Evolutionary conservation across 2,329 filamentous ascomycete species (phyloP).

Genomic region (Hortaea werneckii): DNA sequence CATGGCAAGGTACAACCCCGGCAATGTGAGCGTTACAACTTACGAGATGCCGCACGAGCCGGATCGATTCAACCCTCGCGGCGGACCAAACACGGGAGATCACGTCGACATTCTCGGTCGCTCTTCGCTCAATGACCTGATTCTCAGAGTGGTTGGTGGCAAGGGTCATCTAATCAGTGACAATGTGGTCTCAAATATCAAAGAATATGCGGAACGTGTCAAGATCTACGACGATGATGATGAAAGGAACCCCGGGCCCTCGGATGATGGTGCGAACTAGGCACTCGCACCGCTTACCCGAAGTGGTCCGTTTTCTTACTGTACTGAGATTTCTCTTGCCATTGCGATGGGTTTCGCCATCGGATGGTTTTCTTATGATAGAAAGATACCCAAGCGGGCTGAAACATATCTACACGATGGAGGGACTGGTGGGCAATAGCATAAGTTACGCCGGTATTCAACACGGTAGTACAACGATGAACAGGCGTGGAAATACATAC

Average conservation of each 20-base stretch:
- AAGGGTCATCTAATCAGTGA: conserved; percentile 70
- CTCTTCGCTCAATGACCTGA: conserved; percentile 79
- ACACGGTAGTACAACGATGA: too few species aligned
- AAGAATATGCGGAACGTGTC: conserved; percentile 71
- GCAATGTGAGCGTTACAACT: conserved; percentile 67
- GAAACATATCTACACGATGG: too few species aligned
- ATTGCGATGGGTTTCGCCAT: too few species aligned
- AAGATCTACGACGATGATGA: conserved; percentile 57
- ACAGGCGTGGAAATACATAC: too few species aligned
- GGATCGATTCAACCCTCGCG: conserved; percentile 76
- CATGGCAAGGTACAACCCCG: conserved; percentile 87
- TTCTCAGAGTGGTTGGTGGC: conserved; percentile 77
- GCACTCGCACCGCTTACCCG: too few species aligned
- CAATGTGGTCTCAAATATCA: conserved; percentile 69
- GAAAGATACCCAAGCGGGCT: too few species aligned
- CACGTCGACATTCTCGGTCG: conserved; percentile 94
- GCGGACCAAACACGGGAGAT: conserved; percentile 62
- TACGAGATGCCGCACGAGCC: conserved; percentile 97
- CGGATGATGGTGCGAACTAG: too few species aligned
- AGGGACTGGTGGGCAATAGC: too few species aligned
- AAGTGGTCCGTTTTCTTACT: too few species aligned
- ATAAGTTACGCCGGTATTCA: too few species aligned
- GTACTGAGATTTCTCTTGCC: too few species aligned
- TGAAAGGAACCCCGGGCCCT: not conserved
- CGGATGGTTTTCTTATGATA: too few species aligned